Base-by-base conservation (phyloP, 176 grass and related monocot genomes). In the Areca catechu region DNA sequence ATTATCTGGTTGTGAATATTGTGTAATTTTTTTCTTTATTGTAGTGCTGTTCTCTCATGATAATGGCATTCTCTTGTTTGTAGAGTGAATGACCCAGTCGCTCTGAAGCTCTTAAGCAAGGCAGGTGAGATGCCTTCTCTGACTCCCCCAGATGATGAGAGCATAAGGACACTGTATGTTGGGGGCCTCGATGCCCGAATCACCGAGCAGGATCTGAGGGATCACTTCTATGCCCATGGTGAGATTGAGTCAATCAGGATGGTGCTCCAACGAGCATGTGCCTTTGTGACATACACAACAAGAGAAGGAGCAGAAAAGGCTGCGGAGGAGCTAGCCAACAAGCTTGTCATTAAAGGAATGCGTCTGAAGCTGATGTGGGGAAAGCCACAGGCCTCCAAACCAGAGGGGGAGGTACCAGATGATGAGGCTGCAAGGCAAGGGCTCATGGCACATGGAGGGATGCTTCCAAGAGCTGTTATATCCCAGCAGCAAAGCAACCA, bases 311-410 rank as follows among this genome's bases (percentile, higher is more conserved):
- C 93, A 48, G 93, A 98, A 73, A 85, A 67, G 37, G 93, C 93
- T 72, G 93, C 93, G 24, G 93, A 98, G 71, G 88, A 98, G 65
- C 78, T 92, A 65, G 78, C 73, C 16, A 98, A 98, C 81, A 98
- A 92, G 66, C 63, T 98, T 48, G 93, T 98, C 62, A 83, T 98
- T 20, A 98, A 98, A 37, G 93, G 88, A 7, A 52, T 98, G 61
- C 83, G 84, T 23, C 63, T 98, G 65, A 92, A 98, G 81, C 81
- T 98, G 60, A 98, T 98, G 93, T 98, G 93, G 93, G 93, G 88
- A 15, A 82, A 68, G 48, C 88, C 93, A 29, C 93, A 88, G 51
- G 82, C 82, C 17, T 79, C 80, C 75, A 98, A 80, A 20, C 70
- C 63, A 51, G 84, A 82, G 24, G 85, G 79, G 3, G 70, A 62